Evolutionary conservation across 2,329 filamentous ascomycete species (phyloP), one percentile per base, ranked within the genome.

Genomic region (Beauveria sp.): DNA sequence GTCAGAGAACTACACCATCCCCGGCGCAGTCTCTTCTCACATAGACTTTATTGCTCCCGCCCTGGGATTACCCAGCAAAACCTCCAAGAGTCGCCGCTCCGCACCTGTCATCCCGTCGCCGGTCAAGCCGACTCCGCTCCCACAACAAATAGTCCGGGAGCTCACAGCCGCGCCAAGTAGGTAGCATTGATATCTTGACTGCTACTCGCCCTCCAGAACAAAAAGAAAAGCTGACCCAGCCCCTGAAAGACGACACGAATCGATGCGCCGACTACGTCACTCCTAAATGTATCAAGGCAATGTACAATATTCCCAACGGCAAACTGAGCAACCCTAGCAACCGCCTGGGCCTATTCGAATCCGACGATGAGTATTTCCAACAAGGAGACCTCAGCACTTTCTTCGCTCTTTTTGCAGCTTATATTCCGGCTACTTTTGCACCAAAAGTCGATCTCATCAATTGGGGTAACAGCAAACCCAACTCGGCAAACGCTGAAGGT

Each of bases 231-330:
- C 16, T 22, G 22, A 34, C 16, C 6, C 42, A 31, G 8, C 6
- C 34, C 4, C 2, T 10, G 16, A 34, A 31, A 18, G 42, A 9
- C 42, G 54, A 10, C 48, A 12, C 48, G 1, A 22, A 16, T n/a
- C 8, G 28, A n/a, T 87, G 84, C 66, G 78, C 81, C 65, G 71
- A 72, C 16, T 77, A 80, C 67, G 83, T 86, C 65, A 85, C 82
- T 1, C 80, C 82, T 0, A 77, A 77, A 46, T 86, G 83, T 65
- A 73, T 83, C 45, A 75, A 76, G 43, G 75, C 79, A 1, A 70
- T 81, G 40, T 79, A 79, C 65, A 71, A 73, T 52, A 73, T 79
- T 51, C 72, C 74, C 20, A 24, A 60, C 8, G 57, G 28, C 2
- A 42, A 34, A 5, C 14, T 28, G 14, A n/a, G 46, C 38, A 66